These are phyloP conservation scores for Phaeosphaeriaceae sp. DNA, from an alignment of 2,329 filamentous ascomycete species.

Conservation along the genomic window DNA sequence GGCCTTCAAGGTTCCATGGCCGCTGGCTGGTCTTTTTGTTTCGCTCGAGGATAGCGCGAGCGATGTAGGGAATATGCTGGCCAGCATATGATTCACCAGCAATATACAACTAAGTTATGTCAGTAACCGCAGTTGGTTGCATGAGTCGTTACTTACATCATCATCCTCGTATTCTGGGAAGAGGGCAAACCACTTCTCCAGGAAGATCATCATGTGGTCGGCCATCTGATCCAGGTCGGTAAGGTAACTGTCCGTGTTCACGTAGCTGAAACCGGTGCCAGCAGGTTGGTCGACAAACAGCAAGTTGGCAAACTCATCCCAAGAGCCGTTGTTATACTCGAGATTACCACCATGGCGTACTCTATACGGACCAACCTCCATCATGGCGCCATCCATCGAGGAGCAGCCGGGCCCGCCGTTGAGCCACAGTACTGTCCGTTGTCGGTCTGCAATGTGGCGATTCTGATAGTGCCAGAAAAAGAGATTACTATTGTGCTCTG, in stretches of 20 bases:
- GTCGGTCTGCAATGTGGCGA: conserved; percentile 88
- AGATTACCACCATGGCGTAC: conserved; percentile 76
- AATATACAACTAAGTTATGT: conserved; percentile 76
- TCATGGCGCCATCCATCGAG: conserved; percentile 94
- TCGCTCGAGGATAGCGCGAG: conserved; percentile 85
- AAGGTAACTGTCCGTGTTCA: conserved; percentile 85
- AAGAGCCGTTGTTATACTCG: conserved; percentile 87
- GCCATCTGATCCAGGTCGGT: conserved; percentile 90
- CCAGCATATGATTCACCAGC: conserved; percentile 97
- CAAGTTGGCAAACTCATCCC: conserved; percentile 97
- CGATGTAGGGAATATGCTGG: conserved; percentile 96
- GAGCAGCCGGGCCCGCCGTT: conserved; percentile 97
- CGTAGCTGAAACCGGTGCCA: conserved; percentile 95
- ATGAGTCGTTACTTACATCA: conserved; percentile 70
- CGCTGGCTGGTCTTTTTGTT: conserved; percentile 67
- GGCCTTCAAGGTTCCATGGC: conserved; percentile 79
- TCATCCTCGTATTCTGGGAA: conserved; percentile 93
- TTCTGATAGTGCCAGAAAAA: conserved; percentile 99
- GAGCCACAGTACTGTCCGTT: conserved; percentile 93
- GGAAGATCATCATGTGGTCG: conserved; percentile 81
- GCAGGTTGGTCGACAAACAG: conserved; percentile 98
- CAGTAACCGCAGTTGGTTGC: conserved; percentile 10
- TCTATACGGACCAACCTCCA: conserved; percentile 94
- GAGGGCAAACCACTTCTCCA: conserved; percentile 88
- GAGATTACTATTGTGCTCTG: conserved; percentile 85